Conservation (phyloP, 108 stramenopile species). For the Cafeteria roenbergensis region DNA sequence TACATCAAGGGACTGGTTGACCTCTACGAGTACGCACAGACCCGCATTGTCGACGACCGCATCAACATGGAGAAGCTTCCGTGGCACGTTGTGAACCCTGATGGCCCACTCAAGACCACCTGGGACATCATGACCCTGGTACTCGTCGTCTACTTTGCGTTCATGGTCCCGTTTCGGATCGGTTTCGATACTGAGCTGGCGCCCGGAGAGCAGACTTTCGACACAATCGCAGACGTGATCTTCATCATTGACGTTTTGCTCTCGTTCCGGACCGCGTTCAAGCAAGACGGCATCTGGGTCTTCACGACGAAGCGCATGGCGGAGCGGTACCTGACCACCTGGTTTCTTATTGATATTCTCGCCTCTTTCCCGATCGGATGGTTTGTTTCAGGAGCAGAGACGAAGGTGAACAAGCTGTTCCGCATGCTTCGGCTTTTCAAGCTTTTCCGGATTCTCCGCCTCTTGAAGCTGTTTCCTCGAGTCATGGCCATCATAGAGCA, state of each 20-base stretch:
- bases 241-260: conserved; percentile 30
- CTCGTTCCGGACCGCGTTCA: conserved; percentile 31
- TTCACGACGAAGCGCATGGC: conserved; percentile 22
- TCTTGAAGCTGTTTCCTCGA: conserved; percentile 21
- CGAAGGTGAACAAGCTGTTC: conserved; percentile 25
- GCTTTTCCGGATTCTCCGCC: conserved; percentile 17
- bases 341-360: conserved; percentile 28
- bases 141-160: neutral
- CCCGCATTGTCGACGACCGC: too few relatives aligned
- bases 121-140: neutral
- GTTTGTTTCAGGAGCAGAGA: conserved; percentile 1
- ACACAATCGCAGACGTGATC: conserved; percentile 13
- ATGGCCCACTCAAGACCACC: too few relatives aligned
- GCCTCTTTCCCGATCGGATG: conserved; percentile 29
- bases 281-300: conserved; percentile 5
- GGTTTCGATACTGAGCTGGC: neutral
- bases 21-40: too few relatives aligned
- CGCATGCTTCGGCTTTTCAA: conserved; percentile 28
- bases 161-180: neutral
- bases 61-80: too few relatives aligned
- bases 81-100: too few relatives aligned
- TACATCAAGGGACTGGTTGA: too few relatives aligned
- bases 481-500: conserved; percentile 17
- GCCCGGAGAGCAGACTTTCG: neutral
- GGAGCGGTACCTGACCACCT: conserved; percentile 19